phyloP scores from a whole-genome alignment of 1,284 basidiomycete genomes.

The Ustilago tritici region DNA sequence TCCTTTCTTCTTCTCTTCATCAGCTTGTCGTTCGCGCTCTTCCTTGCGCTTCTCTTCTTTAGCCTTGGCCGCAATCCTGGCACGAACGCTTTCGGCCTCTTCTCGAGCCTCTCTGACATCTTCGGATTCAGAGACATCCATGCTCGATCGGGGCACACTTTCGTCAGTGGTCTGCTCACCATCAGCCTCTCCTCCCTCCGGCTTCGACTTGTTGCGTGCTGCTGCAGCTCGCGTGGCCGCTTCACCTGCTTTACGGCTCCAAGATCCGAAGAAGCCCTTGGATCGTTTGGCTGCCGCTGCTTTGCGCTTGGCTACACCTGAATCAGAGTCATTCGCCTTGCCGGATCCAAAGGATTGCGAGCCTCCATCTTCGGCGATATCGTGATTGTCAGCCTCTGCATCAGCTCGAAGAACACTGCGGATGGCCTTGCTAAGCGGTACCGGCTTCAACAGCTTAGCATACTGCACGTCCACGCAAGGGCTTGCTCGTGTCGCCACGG shows the following conservation, averaged over 20 bases:
- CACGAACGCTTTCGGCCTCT: constrained; percentile 18
- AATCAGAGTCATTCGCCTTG: constrained; percentile 24
- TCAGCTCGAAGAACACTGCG: constrained; percentile 42
- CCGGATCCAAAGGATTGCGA: constrained; percentile 35
- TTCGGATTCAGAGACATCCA: constrained; percentile 32
- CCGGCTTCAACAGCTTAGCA: constrained; percentile 39
- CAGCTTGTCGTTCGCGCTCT: constrained; percentile 25
- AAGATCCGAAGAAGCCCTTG: constrained; percentile 42
- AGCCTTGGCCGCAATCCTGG: constrained; percentile 24
- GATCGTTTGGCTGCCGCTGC: constrained; percentile 31
- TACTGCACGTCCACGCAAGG: constrained; percentile 70
- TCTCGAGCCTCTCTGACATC: constrained; percentile 28
- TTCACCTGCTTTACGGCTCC: constrained; percentile 38
- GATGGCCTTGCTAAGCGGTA: constrained; percentile 44
- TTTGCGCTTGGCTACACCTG: constrained; percentile 34
- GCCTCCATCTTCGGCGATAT: constrained; percentile 42
- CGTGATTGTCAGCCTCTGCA: constrained; percentile 30
- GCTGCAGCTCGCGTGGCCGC: constrained; percentile 16
- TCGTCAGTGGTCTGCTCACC: constrained; percentile 31
- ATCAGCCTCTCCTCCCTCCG: constrained; percentile 15
- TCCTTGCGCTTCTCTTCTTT: constrained; percentile 36
- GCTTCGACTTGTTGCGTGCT: constrained; percentile 13
- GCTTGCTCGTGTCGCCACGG: constrained; percentile 71
- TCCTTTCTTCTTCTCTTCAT: constrained; percentile 39
- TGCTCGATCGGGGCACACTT: constrained; percentile 18